phyloP scores from a whole-genome alignment of 768 basidiomycete species.

The Krasilnikovozyma curviuscula region DNA sequence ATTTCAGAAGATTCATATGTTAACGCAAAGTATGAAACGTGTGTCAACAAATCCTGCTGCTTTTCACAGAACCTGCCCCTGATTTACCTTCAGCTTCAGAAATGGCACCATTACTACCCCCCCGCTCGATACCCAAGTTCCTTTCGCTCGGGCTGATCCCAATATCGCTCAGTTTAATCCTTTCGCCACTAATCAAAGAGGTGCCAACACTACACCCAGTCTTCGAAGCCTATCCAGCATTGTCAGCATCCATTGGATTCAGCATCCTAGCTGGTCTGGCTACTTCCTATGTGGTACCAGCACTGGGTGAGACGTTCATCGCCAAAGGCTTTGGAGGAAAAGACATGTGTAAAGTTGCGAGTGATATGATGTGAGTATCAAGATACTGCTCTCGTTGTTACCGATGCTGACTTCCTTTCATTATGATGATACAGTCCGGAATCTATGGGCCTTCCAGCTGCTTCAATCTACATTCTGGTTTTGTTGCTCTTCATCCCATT shows the following conservation, averaged over 20 bases:
- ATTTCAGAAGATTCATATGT: no score
- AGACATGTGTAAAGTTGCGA: constrained; percentile 60
- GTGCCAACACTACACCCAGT: no score
- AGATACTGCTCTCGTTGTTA: neutral
- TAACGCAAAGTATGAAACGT: no score
- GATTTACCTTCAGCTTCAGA: no score
- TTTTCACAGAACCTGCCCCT: no score
- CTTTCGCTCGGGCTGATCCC: no score
- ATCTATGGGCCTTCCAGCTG: constrained; percentile 77
- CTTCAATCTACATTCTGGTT: constrained; percentile 65
- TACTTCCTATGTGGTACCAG: constrained; percentile 60
- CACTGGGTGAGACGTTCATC: constrained; percentile 58
- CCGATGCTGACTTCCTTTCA: neutral
- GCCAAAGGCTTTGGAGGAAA: constrained; percentile 63
- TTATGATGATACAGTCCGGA: constrained; percentile 47
- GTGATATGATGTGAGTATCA: constrained; percentile 19
- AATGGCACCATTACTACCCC: no score
- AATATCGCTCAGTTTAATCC: no score
- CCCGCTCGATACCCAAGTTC: no score
- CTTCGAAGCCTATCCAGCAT: constrained; percentile 23
- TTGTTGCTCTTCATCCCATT: constrained; percentile 89
- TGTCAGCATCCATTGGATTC: constrained; percentile 66
- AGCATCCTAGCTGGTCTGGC: constrained; percentile 62
- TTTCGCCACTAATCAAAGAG: no score
- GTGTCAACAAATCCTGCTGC: no score